Percentiles rank a stretch among this genome's conserved stretches.
Evolutionary conservation across 1,284 basidiomycete genomes (phyloP).

Genomic region (Rhodotorula sp.): DNA sequence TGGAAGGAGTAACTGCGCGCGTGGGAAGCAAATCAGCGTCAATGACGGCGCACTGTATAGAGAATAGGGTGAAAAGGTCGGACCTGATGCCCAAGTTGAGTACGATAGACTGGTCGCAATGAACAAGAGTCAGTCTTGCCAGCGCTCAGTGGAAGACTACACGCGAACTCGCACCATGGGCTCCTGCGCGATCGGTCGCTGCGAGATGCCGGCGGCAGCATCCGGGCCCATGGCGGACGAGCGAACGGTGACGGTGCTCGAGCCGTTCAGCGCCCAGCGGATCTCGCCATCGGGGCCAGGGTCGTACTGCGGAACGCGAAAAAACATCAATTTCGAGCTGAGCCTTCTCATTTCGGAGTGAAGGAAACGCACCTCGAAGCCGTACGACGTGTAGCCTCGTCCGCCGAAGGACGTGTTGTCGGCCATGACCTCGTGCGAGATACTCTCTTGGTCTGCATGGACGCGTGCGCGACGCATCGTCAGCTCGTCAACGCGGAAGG

Average conservation of each 20-base stretch:
- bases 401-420: slow-evolving; percentile 36
- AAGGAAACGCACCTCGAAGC: slow-evolving; percentile 22
- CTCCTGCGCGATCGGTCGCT: slow-evolving; percentile 68
- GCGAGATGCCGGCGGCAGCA: slow-evolving; percentile 63
- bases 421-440: slow-evolving; percentile 19
- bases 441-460: slow-evolving; percentile 36
- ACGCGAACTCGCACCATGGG: slow-evolving; percentile 60
- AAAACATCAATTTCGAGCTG: not conserved
- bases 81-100: slow-evolving; percentile 30
- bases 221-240: slow-evolving; percentile 70
- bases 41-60: not conserved
- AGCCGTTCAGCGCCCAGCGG: slow-evolving; percentile 68
- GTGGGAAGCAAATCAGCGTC: not conserved
- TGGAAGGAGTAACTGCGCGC: not conserved
- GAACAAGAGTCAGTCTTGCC: not conserved
- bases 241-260: slow-evolving; percentile 73
- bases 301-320: slow-evolving; percentile 12
- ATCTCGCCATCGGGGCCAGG: slow-evolving; percentile 53
- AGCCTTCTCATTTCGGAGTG: not conserved
- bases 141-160: not conserved
- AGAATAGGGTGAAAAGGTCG: not conserved
- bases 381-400: slow-evolving; percentile 29
- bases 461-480: slow-evolving; percentile 29
- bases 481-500: not conserved
- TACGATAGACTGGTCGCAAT: slow-evolving; percentile 15